These are phyloP conservation scores for Auriscalpium vulgare DNA, from an alignment of 768 basidiomycete genomes.

Conservation along the genomic window DNA sequence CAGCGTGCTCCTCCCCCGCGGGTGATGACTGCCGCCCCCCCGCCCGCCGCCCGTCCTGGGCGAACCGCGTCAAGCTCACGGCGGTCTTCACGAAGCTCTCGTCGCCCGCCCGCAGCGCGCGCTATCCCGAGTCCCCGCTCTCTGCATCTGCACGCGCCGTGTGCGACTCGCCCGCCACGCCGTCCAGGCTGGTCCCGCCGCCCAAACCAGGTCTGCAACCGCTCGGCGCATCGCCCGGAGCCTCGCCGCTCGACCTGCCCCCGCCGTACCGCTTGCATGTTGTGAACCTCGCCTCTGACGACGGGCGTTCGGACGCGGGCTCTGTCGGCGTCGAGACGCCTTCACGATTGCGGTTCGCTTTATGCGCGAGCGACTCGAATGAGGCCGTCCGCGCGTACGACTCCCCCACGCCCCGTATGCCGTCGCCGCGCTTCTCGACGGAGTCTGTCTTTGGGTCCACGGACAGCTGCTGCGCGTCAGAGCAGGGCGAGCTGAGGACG, in stretches of 20 bases:
- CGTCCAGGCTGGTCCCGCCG: background rate
- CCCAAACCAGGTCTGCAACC: background rate
- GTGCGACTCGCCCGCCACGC: background rate
- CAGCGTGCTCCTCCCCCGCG: background rate
- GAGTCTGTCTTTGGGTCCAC: conserved; percentile 8
- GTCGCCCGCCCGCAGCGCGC: background rate
- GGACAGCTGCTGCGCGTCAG: conserved; percentile 2
- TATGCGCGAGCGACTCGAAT: conserved; percentile 1
- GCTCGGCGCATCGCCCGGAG: background rate
- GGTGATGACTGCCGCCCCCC: background rate
- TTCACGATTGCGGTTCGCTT: background rate
- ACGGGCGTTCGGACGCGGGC: background rate
- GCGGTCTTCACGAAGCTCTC: conserved; percentile 2
- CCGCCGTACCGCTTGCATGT: conserved; percentile 8
- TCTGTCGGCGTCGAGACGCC: background rate
- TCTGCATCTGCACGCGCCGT: background rate
- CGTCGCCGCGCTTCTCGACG: conserved; percentile 5
- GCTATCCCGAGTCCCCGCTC: background rate
- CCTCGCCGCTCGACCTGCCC: background rate
- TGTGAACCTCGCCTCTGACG: background rate
- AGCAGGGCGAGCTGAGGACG: background rate
- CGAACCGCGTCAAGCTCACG: conserved; percentile 2
- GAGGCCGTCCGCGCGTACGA: conserved; percentile 14
- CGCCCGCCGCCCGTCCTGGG: conserved; percentile 4
- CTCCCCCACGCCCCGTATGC: conserved; percentile 9